These are phyloP conservation scores for Exobasidium rhododendri DNA, from an alignment of 1,284 basidiomycete genomes.

Conservation along the genomic window DNA sequence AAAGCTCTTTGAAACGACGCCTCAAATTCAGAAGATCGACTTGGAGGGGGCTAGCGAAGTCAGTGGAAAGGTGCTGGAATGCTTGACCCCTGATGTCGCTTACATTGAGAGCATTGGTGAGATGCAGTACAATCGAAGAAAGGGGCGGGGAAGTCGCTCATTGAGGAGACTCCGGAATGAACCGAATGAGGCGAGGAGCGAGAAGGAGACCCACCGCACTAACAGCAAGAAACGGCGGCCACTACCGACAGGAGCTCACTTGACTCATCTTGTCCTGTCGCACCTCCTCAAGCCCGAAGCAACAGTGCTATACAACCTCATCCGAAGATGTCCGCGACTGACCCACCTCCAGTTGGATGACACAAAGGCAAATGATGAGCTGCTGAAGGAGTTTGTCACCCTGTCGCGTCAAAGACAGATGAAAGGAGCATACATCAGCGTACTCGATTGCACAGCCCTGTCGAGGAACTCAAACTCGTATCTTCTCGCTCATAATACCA, in stretches of 20 bases:
- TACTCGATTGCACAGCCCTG: slow-evolving; percentile 38
- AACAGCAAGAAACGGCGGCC: background rate
- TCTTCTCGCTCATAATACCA: slow-evolving; percentile 18
- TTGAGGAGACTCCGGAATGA: background rate
- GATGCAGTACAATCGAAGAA: background rate
- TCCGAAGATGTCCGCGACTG: slow-evolving; percentile 32
- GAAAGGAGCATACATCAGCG: slow-evolving; percentile 30
- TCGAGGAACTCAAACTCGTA: slow-evolving; percentile 24
- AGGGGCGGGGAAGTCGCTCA: background rate
- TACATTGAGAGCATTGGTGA: slow-evolving; percentile 5
- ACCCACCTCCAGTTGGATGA: slow-evolving; percentile 40
- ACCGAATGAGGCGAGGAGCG: background rate
- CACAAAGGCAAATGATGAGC: slow-evolving; percentile 28
- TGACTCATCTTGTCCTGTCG: slow-evolving; percentile 74
- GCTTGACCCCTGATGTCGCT: slow-evolving; percentile 60
- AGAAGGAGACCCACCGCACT: no score
- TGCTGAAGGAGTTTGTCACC: slow-evolving; percentile 33
- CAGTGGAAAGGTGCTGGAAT: slow-evolving; percentile 68
- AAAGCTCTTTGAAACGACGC: slow-evolving; percentile 69
- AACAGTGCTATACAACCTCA: slow-evolving; percentile 25
- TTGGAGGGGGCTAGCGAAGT: slow-evolving; percentile 76
- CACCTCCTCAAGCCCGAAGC: slow-evolving; percentile 24
- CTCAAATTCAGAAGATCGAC: slow-evolving; percentile 71
- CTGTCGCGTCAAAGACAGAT: slow-evolving; percentile 27
- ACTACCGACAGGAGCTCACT: slow-evolving; percentile 61